These are phyloP conservation scores for Colletotrichum sp. DNA, from an alignment of 2,329 filamentous ascomycete genomes.

Conservation along the genomic window DNA sequence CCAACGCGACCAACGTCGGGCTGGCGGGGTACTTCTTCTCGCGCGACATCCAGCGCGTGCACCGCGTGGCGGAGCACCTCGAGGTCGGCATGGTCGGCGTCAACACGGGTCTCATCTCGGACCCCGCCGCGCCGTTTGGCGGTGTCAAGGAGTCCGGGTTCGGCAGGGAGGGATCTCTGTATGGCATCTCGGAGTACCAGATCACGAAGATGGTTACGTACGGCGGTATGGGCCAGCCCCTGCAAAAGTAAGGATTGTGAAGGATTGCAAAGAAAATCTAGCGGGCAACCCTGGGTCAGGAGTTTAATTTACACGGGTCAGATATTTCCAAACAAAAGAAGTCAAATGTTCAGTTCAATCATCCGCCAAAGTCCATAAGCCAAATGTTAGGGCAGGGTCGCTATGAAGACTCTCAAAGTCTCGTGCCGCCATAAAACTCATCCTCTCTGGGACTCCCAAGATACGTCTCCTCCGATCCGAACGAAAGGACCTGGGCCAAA, in stretches of 20 bases:
- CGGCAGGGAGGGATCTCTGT: constrained; percentile 77
- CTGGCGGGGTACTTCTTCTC: constrained; percentile 95
- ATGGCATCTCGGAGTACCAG: constrained; percentile 79
- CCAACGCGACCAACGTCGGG: constrained; percentile 84
- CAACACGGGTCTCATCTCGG: constrained; percentile 74
- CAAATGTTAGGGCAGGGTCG: not conserved
- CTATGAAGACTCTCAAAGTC: not conserved
- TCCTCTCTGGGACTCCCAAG: not conserved
- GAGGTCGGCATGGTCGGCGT: constrained; percentile 90
- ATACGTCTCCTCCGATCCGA: not conserved
- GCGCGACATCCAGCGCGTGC: constrained; percentile 61
- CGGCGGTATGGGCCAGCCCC: constrained; percentile 22
- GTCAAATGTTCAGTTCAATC: not conserved
- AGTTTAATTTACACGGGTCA: not conserved
- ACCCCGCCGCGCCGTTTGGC: constrained; percentile 69
- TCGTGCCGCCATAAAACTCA: not conserved
- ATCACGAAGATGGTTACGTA: constrained; percentile 66
- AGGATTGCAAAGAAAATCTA: not conserved
- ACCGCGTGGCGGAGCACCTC: constrained; percentile 69
- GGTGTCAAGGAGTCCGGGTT: constrained; percentile 86
- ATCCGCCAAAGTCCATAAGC: not conserved
- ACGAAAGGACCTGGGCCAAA: not conserved
- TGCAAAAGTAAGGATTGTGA: constrained; percentile 5
- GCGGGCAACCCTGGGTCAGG: not conserved
- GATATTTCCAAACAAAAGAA: not conserved